These are phyloP conservation scores for Fraxinus velutina DNA, from an alignment of 305 asterid species.

Conservation along the genomic window DNA sequence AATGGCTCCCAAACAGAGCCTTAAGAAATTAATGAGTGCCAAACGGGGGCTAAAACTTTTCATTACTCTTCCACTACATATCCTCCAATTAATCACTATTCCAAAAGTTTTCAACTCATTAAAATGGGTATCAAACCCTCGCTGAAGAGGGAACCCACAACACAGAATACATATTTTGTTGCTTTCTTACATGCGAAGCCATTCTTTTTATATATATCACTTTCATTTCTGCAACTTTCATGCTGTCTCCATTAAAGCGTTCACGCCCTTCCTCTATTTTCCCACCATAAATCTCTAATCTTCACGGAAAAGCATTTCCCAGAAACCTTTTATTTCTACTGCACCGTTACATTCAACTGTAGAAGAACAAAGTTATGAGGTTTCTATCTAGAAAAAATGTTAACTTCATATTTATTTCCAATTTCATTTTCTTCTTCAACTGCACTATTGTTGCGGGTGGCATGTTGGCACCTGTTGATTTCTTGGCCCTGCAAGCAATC, in stretches of 20 bases:
- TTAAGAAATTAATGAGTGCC: too few species aligned
- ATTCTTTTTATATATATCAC: constrained; percentile 7
- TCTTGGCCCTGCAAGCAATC: constrained; percentile 77
- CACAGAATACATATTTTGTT: neutral
- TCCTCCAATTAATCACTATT: too few species aligned
- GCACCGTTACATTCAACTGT: neutral
- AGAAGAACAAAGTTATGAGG: constrained; percentile 11
- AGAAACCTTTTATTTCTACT: constrained; percentile 21
- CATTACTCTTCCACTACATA: too few species aligned
- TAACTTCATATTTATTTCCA: constrained; percentile 22
- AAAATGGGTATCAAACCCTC: too few species aligned
- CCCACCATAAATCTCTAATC: constrained; percentile 16
- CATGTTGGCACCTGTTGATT: constrained; percentile 71
- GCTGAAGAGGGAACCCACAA: neutral
- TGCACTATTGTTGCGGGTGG: constrained; percentile 29
- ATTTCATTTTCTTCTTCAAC: constrained; percentile 21
- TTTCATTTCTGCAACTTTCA: constrained; percentile 31
- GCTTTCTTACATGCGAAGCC: constrained; percentile 66
- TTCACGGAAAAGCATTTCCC: constrained; percentile 41
- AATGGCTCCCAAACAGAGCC: too few species aligned
- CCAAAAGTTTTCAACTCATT: too few species aligned
- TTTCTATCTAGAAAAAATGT: constrained; percentile 5
- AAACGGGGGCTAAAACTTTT: too few species aligned
- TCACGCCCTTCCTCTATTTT: constrained; percentile 23
- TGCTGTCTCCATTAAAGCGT: constrained; percentile 66